Conservation (phyloP, 768 basidiomycete species). For the Hypholoma sublateritium region DNA sequence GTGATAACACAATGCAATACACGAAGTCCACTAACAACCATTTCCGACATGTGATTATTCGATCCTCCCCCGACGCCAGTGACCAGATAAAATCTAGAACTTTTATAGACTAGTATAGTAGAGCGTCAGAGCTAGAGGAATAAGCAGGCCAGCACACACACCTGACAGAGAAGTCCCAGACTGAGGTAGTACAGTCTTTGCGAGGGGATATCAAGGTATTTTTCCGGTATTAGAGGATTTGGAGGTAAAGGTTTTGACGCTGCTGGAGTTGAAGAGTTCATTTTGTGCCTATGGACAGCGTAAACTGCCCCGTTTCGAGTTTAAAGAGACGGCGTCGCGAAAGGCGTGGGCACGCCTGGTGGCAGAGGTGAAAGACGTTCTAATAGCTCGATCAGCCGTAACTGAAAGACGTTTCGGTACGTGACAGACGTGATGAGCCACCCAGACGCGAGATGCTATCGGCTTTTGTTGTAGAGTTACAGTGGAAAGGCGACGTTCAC, state of each 20-base stretch:
- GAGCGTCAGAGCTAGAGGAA: neutral
- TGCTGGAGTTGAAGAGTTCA: slow-evolving; percentile 13
- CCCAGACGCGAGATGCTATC: too few species aligned
- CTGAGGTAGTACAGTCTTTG: slow-evolving; percentile 80
- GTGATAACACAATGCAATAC: slow-evolving; percentile 55
- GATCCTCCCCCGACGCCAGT: slow-evolving; percentile 44
- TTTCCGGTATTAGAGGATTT: slow-evolving; percentile 67
- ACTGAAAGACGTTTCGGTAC: too few species aligned
- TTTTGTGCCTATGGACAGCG: neutral
- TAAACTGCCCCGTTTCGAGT: neutral
- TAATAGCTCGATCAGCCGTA: too few species aligned
- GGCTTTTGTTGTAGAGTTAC: too few species aligned
- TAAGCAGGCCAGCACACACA: slow-evolving; percentile 21
- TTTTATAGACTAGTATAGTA: slow-evolving; percentile 70
- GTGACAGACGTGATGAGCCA: too few species aligned
- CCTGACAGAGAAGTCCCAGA: slow-evolving; percentile 76
- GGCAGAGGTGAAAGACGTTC: neutral
- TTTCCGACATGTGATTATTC: slow-evolving; percentile 52
- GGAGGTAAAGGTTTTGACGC: slow-evolving; percentile 12
- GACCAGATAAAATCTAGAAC: slow-evolving; percentile 65
- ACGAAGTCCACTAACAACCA: slow-evolving; percentile 73
- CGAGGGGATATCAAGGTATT: slow-evolving; percentile 71
- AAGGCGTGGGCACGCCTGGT: neutral
- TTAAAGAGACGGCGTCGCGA: neutral
- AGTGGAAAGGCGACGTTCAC: too few species aligned